A percentile compares a stretch with the other conserved stretches of the same genome.
These are phyloP conservation scores for Leccinum aurantiacum DNA, from an alignment of 768 basidiomycete species.

Conservation along the genomic window DNA sequence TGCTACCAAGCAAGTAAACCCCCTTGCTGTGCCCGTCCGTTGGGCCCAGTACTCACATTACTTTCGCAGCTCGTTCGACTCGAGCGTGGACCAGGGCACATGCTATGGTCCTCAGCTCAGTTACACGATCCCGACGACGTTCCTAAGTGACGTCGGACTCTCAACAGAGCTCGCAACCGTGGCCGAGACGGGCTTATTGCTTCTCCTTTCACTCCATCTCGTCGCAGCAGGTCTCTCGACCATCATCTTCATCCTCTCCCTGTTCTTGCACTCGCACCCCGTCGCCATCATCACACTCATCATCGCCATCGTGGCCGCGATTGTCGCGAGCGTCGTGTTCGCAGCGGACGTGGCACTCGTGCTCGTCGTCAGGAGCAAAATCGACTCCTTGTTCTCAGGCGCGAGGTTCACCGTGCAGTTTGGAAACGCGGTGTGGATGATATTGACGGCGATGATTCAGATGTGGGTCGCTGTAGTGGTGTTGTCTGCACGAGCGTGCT, in stretches of 20 bases:
- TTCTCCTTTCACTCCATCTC: constrained; percentile 69
- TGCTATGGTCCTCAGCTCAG: constrained; percentile 70
- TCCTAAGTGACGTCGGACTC: constrained; percentile 45
- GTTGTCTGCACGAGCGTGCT: constrained; percentile 63
- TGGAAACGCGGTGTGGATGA: constrained; percentile 77
- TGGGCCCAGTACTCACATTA: neutral
- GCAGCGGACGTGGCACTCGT: constrained; percentile 65
- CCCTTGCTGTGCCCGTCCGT: too few species aligned
- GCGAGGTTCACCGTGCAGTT: constrained; percentile 48
- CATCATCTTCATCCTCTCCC: constrained; percentile 48
- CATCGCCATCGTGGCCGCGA: constrained; percentile 52
- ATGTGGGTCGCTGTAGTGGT: constrained; percentile 62
- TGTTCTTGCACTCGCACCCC: constrained; percentile 58
- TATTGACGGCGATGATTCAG: constrained; percentile 51
- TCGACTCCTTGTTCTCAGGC: constrained; percentile 38
- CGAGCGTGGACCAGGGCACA: constrained; percentile 24
- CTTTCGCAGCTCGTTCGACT: neutral
- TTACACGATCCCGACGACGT: constrained; percentile 55
- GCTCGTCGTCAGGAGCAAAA: constrained; percentile 45
- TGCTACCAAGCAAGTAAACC: constrained; percentile 45
- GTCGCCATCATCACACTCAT: constrained; percentile 61
- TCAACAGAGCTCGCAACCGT: constrained; percentile 43
- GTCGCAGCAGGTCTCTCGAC: constrained; percentile 61
- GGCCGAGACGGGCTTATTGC: constrained; percentile 49
- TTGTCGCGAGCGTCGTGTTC: constrained; percentile 55